Evolutionary conservation across 163 green algal genomes (phyloP), one percentile per base, ranked within the genome.

Genomic region (Chlamydomonas reinhardtii): DNA sequence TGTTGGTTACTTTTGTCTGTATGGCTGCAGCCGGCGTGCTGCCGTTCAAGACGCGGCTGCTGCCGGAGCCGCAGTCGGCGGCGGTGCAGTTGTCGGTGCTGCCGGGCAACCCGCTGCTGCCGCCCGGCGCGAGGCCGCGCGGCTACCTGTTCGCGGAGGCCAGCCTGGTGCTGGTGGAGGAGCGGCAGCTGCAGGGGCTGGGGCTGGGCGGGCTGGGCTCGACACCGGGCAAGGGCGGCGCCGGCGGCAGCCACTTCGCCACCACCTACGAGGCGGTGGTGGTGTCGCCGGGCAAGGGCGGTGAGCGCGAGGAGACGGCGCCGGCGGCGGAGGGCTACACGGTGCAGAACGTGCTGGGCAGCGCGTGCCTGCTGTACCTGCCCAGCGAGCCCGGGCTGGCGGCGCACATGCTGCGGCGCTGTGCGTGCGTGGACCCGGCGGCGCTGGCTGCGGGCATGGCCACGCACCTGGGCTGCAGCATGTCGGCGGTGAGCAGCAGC

Each of bases 331-430:
- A 86, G 69, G 80, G 65, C 39, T 75, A 91, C 65, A 56, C 52
- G 1, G 24, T 88, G 66, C 37, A 59, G 9, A 75, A 91, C 66
- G 35, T 81, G 22, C 78, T 91, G 64, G 77, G 77, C 15, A 76
- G 56, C 56, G 88, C 83, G 39, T 91, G 81, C 78, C 68, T 89
- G 66, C 77, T 90, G 56, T 64, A 82, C 35, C 56, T 91, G 56
- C 77, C 71, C 14, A 80, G 70, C 8, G 70, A 80, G 35, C 80
- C 80, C 16, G 70, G 80, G 11, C 35, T 86, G 25, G 80, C 37
- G 29, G 52, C 27, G 35, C 80, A 86, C 17, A 27, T 66, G 35
- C 31, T 86, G 17, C 69, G 59, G 12, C 70, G 70, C 54, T 70
- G 43, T 14, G 69, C 80, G 24, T 73, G 70, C 37, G 39, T 86